Evolutionary conservation across 345 rosid genomes (phyloP), one percentile per base, ranked within the genome.

Genomic region (Litchi chinensis): DNA sequence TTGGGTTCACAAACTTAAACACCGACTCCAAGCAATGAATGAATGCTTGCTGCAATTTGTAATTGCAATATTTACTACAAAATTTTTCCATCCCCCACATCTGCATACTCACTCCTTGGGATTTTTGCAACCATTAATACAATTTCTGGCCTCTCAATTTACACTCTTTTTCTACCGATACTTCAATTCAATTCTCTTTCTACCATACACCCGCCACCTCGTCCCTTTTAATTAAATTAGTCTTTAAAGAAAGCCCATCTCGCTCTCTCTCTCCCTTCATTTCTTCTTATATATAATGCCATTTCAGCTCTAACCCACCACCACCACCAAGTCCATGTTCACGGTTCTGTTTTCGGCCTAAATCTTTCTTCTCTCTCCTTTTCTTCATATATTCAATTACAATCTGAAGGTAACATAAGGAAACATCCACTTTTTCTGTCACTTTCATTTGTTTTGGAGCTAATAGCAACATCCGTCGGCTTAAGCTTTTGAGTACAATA

Each of bases 201-300:
- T 77, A 66, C 82, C 56, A 70, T 80, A 56, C 79, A 64, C 86
- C 81, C 85, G 81, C 90, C 89, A 79, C 88, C 89, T 86, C 93
- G 85, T 81, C 85, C 88, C 90, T 70, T 21, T 60, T 83, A 86
- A 91, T 94, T 94, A 76, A 89, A 83, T 85, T 86, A 87, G 85
- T 90, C 90, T 88, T 93, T 91, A 86, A 90, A 85, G 82, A 83
- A 78, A 85, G 59, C 90, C 83, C 90, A 74, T 82, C 85, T 83
- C 87, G 77, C 89, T 74, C 59, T 54, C n/a, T 54, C 56, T 15
- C 59, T 0, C 65, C 77, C 56, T 73, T 76, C 75, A 78, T 5
- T 54, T 75, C 76, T 80, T 65, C 39, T 75, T 86, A 83, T 90
- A 88, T 90, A 90, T 88, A 88, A 90, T 83, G 88, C 76, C 88